These are phyloP conservation scores for Juglanconis sp. DNA, from an alignment of 2,329 filamentous ascomycete genomes.

Conservation along the genomic window DNA sequence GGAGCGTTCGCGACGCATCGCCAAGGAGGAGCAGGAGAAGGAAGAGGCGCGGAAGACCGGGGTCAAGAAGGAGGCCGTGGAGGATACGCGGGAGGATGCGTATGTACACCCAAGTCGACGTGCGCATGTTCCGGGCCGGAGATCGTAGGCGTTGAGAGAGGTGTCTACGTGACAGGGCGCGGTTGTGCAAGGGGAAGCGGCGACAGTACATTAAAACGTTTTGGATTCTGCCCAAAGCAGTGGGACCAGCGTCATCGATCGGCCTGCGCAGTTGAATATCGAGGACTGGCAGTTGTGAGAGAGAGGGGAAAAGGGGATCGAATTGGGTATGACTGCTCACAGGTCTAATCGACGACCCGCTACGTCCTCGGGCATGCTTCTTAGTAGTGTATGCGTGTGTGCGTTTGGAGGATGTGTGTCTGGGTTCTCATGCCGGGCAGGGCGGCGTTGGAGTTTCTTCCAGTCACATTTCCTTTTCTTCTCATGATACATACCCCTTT, in stretches of 20 bases:
- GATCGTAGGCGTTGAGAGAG: not conserved
- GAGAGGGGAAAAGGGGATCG: too few species aligned
- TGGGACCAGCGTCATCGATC: too few species aligned
- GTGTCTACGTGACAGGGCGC: not conserved
- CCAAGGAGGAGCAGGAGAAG: conserved; percentile 39
- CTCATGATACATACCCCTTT: not conserved
- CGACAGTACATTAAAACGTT: not conserved
- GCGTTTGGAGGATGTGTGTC: too few species aligned
- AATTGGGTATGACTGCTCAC: not conserved
- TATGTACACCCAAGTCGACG: conserved; percentile 53
- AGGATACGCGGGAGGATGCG: conserved; percentile 29
- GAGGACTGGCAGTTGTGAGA: too few species aligned
- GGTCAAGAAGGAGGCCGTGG: conserved; percentile 24
- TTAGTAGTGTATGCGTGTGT: too few species aligned
- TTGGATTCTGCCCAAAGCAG: not conserved
- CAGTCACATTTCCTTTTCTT: not conserved
- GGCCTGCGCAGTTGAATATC: too few species aligned
- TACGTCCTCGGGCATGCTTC: too few species aligned
- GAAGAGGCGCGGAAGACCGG: conserved; percentile 22
- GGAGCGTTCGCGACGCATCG: conserved; percentile 48
- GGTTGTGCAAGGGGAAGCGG: not conserved
- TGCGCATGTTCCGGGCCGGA: conserved; percentile 21
- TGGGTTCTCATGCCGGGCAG: not conserved
- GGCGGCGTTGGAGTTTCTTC: not conserved
- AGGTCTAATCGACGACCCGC: too few species aligned